A percentile compares a stretch with the other conserved stretches of the same genome.
Evolutionary conservation across 805 yeast genomes (phyloP).

Genomic region (Starmerella lactis-condensi): DNA sequence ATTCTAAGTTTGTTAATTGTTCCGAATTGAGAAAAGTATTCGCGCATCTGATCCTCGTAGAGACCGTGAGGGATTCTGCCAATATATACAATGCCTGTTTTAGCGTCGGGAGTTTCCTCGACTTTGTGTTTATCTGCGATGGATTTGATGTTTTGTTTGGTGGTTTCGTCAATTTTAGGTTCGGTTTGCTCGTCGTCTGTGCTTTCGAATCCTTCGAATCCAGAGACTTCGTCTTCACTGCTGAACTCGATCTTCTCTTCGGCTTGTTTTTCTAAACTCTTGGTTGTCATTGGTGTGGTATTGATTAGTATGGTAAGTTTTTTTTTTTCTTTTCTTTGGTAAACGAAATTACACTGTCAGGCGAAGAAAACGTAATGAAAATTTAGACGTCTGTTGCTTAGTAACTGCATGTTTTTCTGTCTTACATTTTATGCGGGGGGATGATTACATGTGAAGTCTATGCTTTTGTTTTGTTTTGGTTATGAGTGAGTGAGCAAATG

Average conservation of each 20-base stretch:
- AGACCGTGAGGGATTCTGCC: constrained; percentile 90
- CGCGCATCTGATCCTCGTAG: constrained; percentile 50
- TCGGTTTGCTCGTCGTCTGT: constrained; percentile 15
- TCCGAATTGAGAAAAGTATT: constrained; percentile 84
- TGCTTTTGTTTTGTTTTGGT: too few species aligned
- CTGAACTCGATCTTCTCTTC: neutral
- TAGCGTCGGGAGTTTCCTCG: neutral
- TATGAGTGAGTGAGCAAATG: too few species aligned
- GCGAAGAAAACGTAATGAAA: too few species aligned
- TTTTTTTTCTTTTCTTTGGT: neutral
- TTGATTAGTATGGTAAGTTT: neutral
- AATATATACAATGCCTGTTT: constrained; percentile 56
- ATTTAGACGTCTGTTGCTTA: too few species aligned
- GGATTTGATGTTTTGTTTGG: constrained; percentile 2
- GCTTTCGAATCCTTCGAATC: constrained; percentile 13
- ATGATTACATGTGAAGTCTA: too few species aligned
- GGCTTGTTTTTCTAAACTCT: constrained; percentile 2
- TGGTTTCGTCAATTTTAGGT: constrained; percentile 4
- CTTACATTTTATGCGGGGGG: too few species aligned
- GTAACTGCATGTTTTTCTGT: too few species aligned
- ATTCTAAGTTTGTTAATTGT: constrained; percentile 57
- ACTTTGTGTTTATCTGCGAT: constrained; percentile 6
- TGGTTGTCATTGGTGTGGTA: constrained; percentile 4
- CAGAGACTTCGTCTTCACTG: constrained; percentile 11
- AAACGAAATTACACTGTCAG: too few species aligned